phyloP scores from a whole-genome alignment of 2,329 filamentous ascomycete species.

The Nannizziopsis arthrosporioides region DNA sequence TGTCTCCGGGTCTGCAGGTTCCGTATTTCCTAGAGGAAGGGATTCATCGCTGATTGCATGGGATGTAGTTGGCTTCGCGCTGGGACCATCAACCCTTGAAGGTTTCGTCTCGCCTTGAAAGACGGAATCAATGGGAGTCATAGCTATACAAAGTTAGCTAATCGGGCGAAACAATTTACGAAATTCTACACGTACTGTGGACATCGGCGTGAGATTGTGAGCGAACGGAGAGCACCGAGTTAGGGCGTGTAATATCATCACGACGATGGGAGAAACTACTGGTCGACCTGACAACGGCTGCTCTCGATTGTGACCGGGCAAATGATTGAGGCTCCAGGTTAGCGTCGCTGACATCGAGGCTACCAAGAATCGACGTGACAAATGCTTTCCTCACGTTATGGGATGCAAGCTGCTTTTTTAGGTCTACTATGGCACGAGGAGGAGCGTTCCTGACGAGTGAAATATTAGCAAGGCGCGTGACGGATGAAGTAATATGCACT shows the following conservation, averaged over 20 bases:
- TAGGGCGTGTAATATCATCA: slow-evolving; percentile 20
- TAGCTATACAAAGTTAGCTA: slow-evolving; percentile 5
- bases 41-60: slow-evolving; percentile 15
- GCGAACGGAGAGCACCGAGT: slow-evolving; percentile 15
- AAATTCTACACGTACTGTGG: slow-evolving; percentile 10
- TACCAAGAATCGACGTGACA: slow-evolving; percentile 65
- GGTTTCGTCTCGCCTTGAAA: slow-evolving; percentile 4
- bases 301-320: slow-evolving; percentile 15
- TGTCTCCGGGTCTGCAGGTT: slow-evolving; percentile 47
- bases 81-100: slow-evolving; percentile 9
- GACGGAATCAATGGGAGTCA: slow-evolving; percentile 5
- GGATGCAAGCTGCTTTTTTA: slow-evolving; percentile 74
- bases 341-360: slow-evolving; percentile 46
- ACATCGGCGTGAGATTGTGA: slow-evolving; percentile 14
- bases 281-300: slow-evolving; percentile 17
- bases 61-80: slow-evolving; percentile 11
- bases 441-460: slow-evolving; percentile 52
- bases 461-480: background rate
- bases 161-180: background rate
- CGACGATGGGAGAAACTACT: slow-evolving; percentile 21
- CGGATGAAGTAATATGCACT: background rate
- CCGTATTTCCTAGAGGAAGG: slow-evolving; percentile 9
- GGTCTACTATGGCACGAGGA: slow-evolving; percentile 70
- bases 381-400: slow-evolving; percentile 82
- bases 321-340: slow-evolving; percentile 20